Evolutionary conservation across 192 early-diverging fungal species (phyloP), one percentile per base, ranked within the genome.

Genomic region (Coemansia sp.): DNA sequence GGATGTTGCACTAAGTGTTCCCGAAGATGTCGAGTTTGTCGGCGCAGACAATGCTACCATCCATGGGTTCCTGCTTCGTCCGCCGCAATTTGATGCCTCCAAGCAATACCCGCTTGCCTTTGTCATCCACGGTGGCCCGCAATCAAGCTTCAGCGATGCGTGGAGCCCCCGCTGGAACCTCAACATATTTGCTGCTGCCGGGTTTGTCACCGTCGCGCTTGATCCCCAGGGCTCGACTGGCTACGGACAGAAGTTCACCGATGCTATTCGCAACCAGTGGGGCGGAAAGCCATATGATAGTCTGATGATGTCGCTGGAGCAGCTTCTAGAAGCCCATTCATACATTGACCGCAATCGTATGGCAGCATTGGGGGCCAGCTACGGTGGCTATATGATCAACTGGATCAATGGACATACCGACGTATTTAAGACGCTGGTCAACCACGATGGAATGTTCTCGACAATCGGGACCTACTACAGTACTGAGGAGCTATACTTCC

Each of bases 341-440:
- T 84, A 88, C 62, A 83, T 94, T 30, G 92, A 92, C 69, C 48
- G 62, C n/a, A 68, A 72, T 5, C 74, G 87, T 18, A 63, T 93
- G 18, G 81, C 84, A 35, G 93, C 84, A 15, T 76, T 93, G 11
- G 93, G 92, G 23, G 92, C 90, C 8, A 87, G 85, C 21, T 93
- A 92, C 76, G 93, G 93, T 66, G 93, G 91, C 16, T 93, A 88
- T 68, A 92, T 91, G 92, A 87, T 92, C 67, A 94, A 94, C 79
- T 94, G 92, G 92, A 87, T 94, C 66, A 94, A 94, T 72, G 89
- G 89, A 16, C 90, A 94, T 68, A 91, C 88, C 16, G 60, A 83
- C 33, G 77, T 85, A 18, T 94, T 94, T 81, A 83, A 79, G 59
- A 77, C 77, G 43, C 74, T 92, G 51, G 91, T 93, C 20, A 92